Evolutionary conservation across 2,329 filamentous ascomycete species (phyloP).

Genomic region (Coniochaeta pulveracea): DNA sequence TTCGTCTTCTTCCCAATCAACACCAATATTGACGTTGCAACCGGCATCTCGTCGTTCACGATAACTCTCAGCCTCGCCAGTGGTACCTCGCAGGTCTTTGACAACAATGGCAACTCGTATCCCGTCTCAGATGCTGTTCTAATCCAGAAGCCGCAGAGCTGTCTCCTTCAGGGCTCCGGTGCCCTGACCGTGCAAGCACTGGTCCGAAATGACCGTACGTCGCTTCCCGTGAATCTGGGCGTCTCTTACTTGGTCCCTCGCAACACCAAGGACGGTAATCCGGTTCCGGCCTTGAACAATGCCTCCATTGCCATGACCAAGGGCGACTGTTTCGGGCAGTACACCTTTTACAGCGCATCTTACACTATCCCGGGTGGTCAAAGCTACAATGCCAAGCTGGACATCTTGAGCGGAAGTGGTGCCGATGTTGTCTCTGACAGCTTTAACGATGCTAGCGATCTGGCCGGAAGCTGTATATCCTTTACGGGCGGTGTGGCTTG

Average conservation of each 20-base stretch:
- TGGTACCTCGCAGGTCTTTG: slow-evolving; percentile 31
- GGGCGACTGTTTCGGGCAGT: slow-evolving; percentile 31
- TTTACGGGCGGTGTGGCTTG: slow-evolving; percentile 25
- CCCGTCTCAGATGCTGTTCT: slow-evolving; percentile 42
- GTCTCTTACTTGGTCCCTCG: slow-evolving; percentile 29
- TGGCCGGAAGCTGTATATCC: slow-evolving; percentile 30
- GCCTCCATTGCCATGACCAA: slow-evolving; percentile 26
- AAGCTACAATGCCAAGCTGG: slow-evolving; percentile 32
- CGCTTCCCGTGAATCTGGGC: slow-evolving; percentile 26
- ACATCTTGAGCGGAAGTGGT: slow-evolving; percentile 28
- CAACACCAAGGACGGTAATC: slow-evolving; percentile 24
- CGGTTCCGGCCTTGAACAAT: slow-evolving; percentile 27
- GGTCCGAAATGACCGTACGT: slow-evolving; percentile 34
- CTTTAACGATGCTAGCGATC: slow-evolving; percentile 34
- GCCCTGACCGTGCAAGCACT: slow-evolving; percentile 32
- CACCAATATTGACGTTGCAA: slow-evolving; percentile 39
- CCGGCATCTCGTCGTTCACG: slow-evolving; percentile 51
- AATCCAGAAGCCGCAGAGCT: slow-evolving; percentile 45
- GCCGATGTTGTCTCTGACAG: slow-evolving; percentile 25
- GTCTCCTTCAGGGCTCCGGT: slow-evolving; percentile 30
- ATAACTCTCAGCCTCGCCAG: slow-evolving; percentile 36
- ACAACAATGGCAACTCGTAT: slow-evolving; percentile 48
- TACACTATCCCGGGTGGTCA: slow-evolving; percentile 31
- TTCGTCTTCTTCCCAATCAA: slow-evolving; percentile 43
- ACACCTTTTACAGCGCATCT: slow-evolving; percentile 34